Percentiles rank a stretch among this genome's conserved stretches.
Conservation (phyloP, 108 stramenopile species). For the Chaetoceros tenuissimus region DNA sequence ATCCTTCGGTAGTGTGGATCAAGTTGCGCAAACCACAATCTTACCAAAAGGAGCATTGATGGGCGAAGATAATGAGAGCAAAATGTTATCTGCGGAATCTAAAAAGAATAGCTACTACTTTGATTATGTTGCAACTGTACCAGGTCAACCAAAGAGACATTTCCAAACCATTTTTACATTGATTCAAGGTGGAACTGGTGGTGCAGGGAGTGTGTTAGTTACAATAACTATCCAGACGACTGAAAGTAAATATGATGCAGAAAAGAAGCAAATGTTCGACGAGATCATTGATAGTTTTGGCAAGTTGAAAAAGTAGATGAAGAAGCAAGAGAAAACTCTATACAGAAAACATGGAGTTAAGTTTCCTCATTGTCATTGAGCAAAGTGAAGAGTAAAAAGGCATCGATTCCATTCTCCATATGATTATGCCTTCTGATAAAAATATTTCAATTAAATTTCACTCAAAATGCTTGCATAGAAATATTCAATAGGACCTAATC, state of each 20-base stretch:
- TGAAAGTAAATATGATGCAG: conserved; percentile 39
- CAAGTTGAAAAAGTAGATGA: conserved; percentile 21
- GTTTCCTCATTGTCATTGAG: too few relatives aligned
- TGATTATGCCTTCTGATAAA: too few relatives aligned
- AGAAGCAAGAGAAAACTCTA: too few relatives aligned
- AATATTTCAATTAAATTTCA: too few relatives aligned
- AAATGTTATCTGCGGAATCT: conserved; percentile 54
- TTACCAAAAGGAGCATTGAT: conserved; percentile 64
- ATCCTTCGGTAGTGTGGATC: conserved; percentile 62
- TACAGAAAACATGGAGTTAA: too few relatives aligned
- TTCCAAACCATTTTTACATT: conserved; percentile 69
- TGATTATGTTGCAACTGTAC: conserved; percentile 34
- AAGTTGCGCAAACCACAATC: conserved; percentile 72
- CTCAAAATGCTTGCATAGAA: too few relatives aligned
- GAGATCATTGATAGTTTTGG: conserved; percentile 56
- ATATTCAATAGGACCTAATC: too few relatives aligned
- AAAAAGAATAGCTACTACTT: conserved; percentile 67
- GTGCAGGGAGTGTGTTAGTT: conserved; percentile 61
- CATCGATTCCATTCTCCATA: too few relatives aligned
- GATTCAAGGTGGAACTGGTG: conserved; percentile 31
- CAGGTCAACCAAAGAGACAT: conserved; percentile 35
- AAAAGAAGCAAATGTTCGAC: conserved; percentile 45
- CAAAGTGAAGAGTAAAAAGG: too few relatives aligned
- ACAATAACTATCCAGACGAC: conserved; percentile 64
- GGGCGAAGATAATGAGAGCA: conserved; percentile 31